Evolutionary conservation across 352 stramenopile species (phyloP).

Genomic region (Globisporangium canariense): DNA sequence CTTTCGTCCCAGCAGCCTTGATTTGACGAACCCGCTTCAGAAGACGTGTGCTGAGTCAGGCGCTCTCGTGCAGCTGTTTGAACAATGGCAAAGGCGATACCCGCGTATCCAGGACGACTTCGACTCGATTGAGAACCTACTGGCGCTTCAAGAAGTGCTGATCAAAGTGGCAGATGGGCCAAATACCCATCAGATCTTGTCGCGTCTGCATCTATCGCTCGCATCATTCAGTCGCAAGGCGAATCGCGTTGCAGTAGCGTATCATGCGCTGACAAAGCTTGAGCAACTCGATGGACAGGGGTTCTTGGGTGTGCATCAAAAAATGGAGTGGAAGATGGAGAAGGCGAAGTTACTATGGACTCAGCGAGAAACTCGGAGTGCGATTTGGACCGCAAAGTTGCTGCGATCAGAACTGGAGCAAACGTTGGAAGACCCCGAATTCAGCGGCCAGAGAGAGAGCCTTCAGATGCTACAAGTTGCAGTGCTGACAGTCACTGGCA

Average conservation of each 20-base stretch:
- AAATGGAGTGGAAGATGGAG: constrained; percentile 67
- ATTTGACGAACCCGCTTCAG: neutral
- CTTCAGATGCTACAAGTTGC: constrained; percentile 60
- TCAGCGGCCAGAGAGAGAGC: constrained; percentile 9
- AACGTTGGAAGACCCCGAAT: constrained; percentile 23
- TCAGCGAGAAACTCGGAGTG: constrained; percentile 66
- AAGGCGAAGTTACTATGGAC: constrained; percentile 78
- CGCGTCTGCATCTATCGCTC: constrained; percentile 55
- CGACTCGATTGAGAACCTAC: constrained; percentile 49
- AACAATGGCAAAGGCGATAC: constrained; percentile 41
- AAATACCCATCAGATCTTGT: constrained; percentile 23
- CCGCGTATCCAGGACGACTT: constrained; percentile 49
- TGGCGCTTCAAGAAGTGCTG: constrained; percentile 63
- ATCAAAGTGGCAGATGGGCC: constrained; percentile 34
- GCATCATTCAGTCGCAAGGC: constrained; percentile 59
- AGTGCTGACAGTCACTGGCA: constrained; percentile 77
- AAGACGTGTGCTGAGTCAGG: neutral
- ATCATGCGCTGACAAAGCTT: constrained; percentile 59
- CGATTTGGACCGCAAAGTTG: constrained; percentile 69
- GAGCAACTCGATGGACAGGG: constrained; percentile 43
- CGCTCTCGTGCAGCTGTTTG: constrained; percentile 25
- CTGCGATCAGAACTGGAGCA: constrained; percentile 39
- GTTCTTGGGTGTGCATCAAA: constrained; percentile 33
- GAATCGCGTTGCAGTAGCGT: constrained; percentile 60
- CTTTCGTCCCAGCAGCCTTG: neutral